phyloP scores from a whole-genome alignment of 371 early-diverging fungal genomes.

The Entomophthora muscae region DNA sequence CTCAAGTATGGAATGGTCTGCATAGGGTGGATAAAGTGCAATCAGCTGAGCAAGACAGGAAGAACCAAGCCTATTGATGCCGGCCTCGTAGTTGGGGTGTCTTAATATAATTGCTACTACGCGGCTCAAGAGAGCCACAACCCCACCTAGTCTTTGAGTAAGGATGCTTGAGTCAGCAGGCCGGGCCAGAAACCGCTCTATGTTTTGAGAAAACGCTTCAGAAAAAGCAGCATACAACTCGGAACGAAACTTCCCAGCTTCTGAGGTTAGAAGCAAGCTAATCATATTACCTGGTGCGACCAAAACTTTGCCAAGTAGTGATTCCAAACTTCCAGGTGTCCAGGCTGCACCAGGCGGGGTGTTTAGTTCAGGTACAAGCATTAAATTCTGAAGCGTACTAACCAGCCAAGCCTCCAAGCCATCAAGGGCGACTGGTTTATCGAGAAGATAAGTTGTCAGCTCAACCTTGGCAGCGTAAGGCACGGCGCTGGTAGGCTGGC shows the following conservation, averaged over 20 bases:
- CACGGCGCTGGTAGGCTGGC: slow-evolving; percentile 11
- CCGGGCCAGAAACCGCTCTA: background rate
- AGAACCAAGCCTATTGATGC: background rate
- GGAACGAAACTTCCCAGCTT: background rate
- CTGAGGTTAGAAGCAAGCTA: background rate
- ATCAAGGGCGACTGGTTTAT: background rate
- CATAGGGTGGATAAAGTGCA: background rate
- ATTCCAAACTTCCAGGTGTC: background rate
- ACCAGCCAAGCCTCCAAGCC: background rate
- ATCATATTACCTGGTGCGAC: background rate
- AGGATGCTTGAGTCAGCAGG: background rate
- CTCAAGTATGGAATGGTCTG: background rate
- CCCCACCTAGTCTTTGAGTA: background rate
- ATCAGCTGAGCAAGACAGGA: background rate
- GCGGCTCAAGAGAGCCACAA: background rate
- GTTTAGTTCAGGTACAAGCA: background rate
- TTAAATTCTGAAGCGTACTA: background rate
- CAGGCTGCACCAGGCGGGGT: background rate
- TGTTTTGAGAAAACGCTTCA: background rate
- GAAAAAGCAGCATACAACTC: background rate
- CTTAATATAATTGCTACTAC: background rate
- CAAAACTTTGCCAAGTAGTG: background rate
- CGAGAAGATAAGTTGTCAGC: slow-evolving; percentile 10
- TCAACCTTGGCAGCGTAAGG: slow-evolving; percentile 16
- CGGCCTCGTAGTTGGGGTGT: background rate